Percentiles rank a stretch among this genome's conserved stretches.
Evolutionary conservation across 176 grass and related monocot species (phyloP).

Genomic region (Oryza punctata): DNA sequence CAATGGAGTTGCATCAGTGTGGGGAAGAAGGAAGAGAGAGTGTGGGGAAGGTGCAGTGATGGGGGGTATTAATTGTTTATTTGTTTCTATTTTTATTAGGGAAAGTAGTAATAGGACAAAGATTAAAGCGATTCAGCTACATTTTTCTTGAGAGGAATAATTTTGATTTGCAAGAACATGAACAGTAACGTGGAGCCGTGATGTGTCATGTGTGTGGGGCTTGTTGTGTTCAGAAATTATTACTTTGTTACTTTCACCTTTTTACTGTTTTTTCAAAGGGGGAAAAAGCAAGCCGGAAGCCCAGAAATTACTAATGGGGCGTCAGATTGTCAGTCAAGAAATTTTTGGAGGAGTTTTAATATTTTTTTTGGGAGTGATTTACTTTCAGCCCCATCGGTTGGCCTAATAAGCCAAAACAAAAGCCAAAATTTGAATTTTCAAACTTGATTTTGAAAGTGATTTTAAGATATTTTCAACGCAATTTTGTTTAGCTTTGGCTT

Average conservation of each 20-base stretch:
- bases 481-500: too few species aligned
- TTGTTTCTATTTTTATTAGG: conserved; percentile 10
- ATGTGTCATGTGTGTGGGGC: conserved; percentile 7
- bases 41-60: neutral
- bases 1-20: neutral
- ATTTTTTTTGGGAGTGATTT: neutral
- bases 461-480: too few species aligned
- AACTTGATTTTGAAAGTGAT: too few species aligned
- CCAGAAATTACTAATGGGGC: neutral
- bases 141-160: neutral
- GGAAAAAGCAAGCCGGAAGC: neutral
- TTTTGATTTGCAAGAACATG: conserved; percentile 32
- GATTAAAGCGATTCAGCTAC: conserved; percentile 35
- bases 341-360: neutral
- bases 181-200: conserved; percentile 22
- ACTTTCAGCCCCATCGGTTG: too few species aligned
- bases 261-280: conserved; percentile 8
- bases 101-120: conserved; percentile 54
- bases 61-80: conserved; percentile 52
- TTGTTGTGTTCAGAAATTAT: neutral
- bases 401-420: too few species aligned
- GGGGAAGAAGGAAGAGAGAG: neutral
- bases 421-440: too few species aligned
- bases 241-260: conserved; percentile 36
- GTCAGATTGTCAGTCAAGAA: conserved; percentile 30